These are phyloP conservation scores for Nakazawaea populi DNA, from an alignment of 805 yeast species.

Conservation along the genomic window DNA sequence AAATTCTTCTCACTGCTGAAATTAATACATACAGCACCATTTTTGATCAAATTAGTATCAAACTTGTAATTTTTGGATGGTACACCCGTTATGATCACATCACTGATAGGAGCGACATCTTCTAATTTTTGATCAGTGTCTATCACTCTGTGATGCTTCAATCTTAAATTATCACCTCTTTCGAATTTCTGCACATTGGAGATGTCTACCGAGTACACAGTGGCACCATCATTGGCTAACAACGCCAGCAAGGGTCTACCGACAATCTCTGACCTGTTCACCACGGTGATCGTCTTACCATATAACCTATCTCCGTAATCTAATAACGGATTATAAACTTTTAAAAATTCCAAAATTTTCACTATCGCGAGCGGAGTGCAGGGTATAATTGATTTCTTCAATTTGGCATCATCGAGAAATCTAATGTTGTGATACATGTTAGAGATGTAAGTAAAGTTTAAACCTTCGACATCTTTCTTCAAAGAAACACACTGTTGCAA, in stretches of 20 bases:
- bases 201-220: conserved; percentile 86
- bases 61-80: conserved; percentile 81
- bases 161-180: conserved; percentile 84
- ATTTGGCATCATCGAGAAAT: conserved; percentile 61
- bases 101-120: conserved; percentile 67
- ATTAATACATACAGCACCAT: conserved; percentile 89
- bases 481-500: conserved; percentile 88
- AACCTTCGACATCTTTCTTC: conserved; percentile 94
- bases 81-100: conserved; percentile 94
- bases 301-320: conserved; percentile 89
- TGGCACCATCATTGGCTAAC: conserved; percentile 96
- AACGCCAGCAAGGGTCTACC: conserved; percentile 96
- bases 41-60: conserved; percentile 70
- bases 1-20: conserved; percentile 89
- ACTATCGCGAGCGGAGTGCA: conserved; percentile 96
- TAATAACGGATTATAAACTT: conserved; percentile 75
- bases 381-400: conserved; percentile 82
- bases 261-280: conserved; percentile 93
- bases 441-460: conserved; percentile 84
- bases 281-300: conserved; percentile 87
- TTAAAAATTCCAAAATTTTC: conserved; percentile 84
- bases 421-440: conserved; percentile 93
- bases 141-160: conserved; percentile 76
- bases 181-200: conserved; percentile 87
- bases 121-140: conserved; percentile 49